Conservation (phyloP, 2,329 filamentous ascomycete genomes). For the Pseudogymnoascus destructans region DNA sequence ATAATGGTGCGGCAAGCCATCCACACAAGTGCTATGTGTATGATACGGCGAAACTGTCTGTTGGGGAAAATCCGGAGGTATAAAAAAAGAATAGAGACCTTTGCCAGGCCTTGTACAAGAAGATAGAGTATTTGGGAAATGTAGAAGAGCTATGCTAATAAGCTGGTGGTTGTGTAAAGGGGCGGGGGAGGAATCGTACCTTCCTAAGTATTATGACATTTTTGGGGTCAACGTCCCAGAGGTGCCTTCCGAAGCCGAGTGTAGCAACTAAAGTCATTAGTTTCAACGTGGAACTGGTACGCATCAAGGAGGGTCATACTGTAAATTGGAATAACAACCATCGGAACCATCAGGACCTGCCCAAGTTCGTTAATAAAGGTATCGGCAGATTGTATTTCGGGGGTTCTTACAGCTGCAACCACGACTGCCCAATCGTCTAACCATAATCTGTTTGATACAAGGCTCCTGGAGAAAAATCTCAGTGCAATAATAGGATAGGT, state of each 20-base stretch:
- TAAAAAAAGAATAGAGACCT: constrained; percentile 17
- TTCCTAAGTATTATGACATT: constrained; percentile 14
- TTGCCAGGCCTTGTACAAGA: constrained; percentile 16
- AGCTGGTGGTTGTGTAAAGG: not conserved
- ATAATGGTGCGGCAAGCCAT: constrained; percentile 10
- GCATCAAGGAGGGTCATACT: constrained; percentile 10
- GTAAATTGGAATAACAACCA: constrained; percentile 13
- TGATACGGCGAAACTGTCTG: constrained; percentile 10
- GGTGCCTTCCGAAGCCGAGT: constrained; percentile 16
- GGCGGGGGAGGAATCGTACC: constrained; percentile 6
- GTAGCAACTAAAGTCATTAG: constrained; percentile 10
- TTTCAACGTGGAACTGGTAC: not conserved
- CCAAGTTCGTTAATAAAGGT: not conserved
- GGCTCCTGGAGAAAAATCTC: constrained; percentile 14
- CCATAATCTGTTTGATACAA: constrained; percentile 14
- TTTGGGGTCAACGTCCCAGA: constrained; percentile 14
- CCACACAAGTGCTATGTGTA: constrained; percentile 12
- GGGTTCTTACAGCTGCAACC: constrained; percentile 12
- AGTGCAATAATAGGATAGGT: constrained; percentile 14
- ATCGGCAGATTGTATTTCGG: not conserved
- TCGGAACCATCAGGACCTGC: constrained; percentile 16
- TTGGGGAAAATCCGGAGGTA: constrained; percentile 17
- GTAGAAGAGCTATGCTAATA: constrained; percentile 16
- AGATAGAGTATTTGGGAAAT: constrained; percentile 16
- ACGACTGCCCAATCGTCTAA: constrained; percentile 16